A percentile compares a stretch with the other conserved stretches of the same genome.
Conservation (phyloP, 108 stramenopile species). For the Hondaea fermentalgiana region DNA sequence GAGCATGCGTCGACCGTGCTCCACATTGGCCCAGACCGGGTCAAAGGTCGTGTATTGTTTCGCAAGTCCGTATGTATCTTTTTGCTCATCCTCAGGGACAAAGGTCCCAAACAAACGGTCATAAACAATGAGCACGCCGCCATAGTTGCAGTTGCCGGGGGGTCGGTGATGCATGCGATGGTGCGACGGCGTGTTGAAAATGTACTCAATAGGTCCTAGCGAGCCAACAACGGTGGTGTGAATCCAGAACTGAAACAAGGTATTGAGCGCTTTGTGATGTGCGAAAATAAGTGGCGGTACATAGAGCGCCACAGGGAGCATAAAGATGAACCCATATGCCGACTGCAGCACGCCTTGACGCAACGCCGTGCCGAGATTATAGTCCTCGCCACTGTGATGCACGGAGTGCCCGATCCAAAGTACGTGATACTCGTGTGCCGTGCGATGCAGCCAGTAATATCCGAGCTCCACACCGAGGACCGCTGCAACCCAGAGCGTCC, state of each 20-base stretch:
- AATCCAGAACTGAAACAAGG: slow-evolving; percentile 39
- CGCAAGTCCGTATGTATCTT: slow-evolving; percentile 23
- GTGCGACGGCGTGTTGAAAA: slow-evolving; percentile 37
- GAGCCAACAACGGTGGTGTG: slow-evolving; percentile 23
- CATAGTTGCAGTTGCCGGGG: slow-evolving; percentile 33
- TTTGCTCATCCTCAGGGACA: neutral
- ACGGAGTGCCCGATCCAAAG: slow-evolving; percentile 29
- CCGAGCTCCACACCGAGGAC: slow-evolving; percentile 24
- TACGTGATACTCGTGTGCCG: slow-evolving; percentile 20
- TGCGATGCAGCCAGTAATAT: slow-evolving; percentile 33
- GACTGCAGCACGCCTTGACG: slow-evolving; percentile 15
- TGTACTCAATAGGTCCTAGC: slow-evolving; percentile 27
- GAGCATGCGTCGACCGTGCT: neutral
- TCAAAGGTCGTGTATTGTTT: slow-evolving; percentile 19
- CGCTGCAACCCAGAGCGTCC: neutral
- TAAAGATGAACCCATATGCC: slow-evolving; percentile 16
- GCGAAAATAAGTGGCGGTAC: slow-evolving; percentile 18
- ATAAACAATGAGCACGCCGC: slow-evolving; percentile 31
- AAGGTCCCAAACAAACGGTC: slow-evolving; percentile 36
- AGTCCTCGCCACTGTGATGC: slow-evolving; percentile 37
- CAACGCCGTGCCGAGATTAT: slow-evolving; percentile 35
- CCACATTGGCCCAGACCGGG: slow-evolving; percentile 23
- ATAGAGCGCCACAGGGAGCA: slow-evolving; percentile 21
- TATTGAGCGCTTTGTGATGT: slow-evolving; percentile 26
- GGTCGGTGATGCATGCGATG: slow-evolving; percentile 37